Evolutionary conservation across 306 rosid species (phyloP).

Genomic region (Begonia loranthoides): DNA sequence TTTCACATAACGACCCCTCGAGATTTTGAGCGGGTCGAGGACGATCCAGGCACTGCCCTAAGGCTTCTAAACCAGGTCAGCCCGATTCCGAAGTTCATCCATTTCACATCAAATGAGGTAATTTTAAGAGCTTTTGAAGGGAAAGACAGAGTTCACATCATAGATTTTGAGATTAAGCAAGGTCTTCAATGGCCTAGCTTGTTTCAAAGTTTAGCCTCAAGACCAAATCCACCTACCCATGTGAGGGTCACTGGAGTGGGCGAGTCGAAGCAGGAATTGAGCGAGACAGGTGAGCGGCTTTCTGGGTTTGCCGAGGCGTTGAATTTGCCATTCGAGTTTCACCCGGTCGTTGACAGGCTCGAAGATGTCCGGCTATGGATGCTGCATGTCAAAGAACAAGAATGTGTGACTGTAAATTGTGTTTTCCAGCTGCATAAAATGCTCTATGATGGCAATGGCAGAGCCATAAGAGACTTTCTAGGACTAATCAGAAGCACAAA

Average conservation of each 20-base stretch:
- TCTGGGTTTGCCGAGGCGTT: slow-evolving; percentile 72
- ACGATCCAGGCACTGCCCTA: slow-evolving; percentile 45
- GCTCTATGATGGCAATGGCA: slow-evolving; percentile 49
- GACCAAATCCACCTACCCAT: slow-evolving; percentile 75
- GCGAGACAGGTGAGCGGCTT: slow-evolving; percentile 85
- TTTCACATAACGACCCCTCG: slow-evolving; percentile 69
- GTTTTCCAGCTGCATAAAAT: slow-evolving; percentile 79
- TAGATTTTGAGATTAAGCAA: slow-evolving; percentile 85
- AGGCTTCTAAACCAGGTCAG: slow-evolving; percentile 74
- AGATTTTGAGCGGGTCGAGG: slow-evolving; percentile 66
- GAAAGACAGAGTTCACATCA: slow-evolving; percentile 88
- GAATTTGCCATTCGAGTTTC: slow-evolving; percentile 84
- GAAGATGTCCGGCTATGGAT: slow-evolving; percentile 98
- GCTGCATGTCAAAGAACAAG: slow-evolving; percentile 96
- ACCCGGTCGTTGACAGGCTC: slow-evolving; percentile 84
- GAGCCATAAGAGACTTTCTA: slow-evolving; percentile 63
- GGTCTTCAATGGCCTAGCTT: slow-evolving; percentile 97
- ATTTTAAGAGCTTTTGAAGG: slow-evolving; percentile 89
- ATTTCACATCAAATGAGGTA: slow-evolving; percentile 86
- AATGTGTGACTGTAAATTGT: slow-evolving; percentile 73
- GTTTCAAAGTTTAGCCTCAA: slow-evolving; percentile 77
- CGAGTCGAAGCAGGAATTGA: slow-evolving; percentile 81
- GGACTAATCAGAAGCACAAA: slow-evolving; percentile 82
- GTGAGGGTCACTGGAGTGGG: slow-evolving; percentile 87
- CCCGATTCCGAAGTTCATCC: slow-evolving; percentile 81